A percentile compares a stretch with the other conserved stretches of the same genome.
These are phyloP conservation scores for Saksenaea vasiformis DNA, from an alignment of 371 early-diverging fungal species.

Conservation along the genomic window DNA sequence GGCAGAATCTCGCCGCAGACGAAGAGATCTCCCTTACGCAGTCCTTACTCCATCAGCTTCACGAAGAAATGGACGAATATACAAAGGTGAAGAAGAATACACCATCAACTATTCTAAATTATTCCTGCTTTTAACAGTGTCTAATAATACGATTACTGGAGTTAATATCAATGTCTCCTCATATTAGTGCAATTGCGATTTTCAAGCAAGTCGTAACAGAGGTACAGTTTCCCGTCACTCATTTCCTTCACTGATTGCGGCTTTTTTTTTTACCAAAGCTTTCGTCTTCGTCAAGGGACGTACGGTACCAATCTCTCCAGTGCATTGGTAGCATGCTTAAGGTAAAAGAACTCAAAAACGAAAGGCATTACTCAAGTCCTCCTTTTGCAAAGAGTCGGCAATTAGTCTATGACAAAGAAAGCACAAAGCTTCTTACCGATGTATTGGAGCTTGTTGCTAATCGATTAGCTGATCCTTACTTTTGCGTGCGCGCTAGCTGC, in stretches of 20 bases:
- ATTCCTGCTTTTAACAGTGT: background rate
- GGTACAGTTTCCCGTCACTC: constrained; percentile 7
- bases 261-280: constrained; percentile 21
- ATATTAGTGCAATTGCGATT: background rate
- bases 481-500: constrained; percentile 51
- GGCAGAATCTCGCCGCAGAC: background rate
- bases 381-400: constrained; percentile 23
- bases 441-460: constrained; percentile 33
- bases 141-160: background rate
- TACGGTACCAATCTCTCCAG: constrained; percentile 47
- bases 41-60: background rate
- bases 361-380: background rate
- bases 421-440: constrained; percentile 20
- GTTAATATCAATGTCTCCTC: background rate
- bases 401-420: constrained; percentile 17
- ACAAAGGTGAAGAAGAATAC: background rate
- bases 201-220: constrained; percentile 13
- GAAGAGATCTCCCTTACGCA: background rate
- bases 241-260: background rate
- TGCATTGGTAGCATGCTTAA: constrained; percentile 43
- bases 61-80: background rate
- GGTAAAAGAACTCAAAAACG: constrained; percentile 20
- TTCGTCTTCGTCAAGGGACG: constrained; percentile 45
- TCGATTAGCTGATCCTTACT: constrained; percentile 52
- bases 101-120: background rate